Percentiles rank a stretch among this genome's conserved stretches.
phyloP scores from a whole-genome alignment of 371 early-diverging fungal species.

The Circinella minor region DNA sequence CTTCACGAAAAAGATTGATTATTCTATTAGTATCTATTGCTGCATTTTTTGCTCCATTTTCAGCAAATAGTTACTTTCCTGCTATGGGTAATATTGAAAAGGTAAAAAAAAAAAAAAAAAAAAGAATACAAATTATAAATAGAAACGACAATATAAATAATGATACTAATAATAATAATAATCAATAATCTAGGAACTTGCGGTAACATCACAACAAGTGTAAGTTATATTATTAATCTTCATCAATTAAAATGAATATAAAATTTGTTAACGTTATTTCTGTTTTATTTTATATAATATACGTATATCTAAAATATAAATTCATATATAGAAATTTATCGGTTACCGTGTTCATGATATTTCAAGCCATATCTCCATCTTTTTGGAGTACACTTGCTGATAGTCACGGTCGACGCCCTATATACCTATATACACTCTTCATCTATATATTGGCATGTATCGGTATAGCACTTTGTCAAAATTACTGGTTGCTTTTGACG shows the following conservation, averaged over 20 bases:
- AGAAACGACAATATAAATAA: too few relatives aligned
- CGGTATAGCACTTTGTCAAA: conserved; percentile 59
- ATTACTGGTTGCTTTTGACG: conserved; percentile 51
- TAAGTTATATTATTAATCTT: background rate
- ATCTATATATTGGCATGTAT: conserved; percentile 65
- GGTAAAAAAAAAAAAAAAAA: conserved; percentile 9
- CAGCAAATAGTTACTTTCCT: conserved; percentile 33
- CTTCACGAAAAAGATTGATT: conserved; percentile 20
- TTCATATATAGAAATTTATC: conserved; percentile 35
- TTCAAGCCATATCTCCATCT: conserved; percentile 49
- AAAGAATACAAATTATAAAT: background rate
- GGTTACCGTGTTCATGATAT: conserved; percentile 49
- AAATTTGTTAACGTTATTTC: too few relatives aligned
- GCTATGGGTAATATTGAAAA: conserved; percentile 29
- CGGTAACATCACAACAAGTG: conserved; percentile 25
- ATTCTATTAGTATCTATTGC: conserved; percentile 27
- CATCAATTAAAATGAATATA: background rate
- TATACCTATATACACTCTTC: conserved; percentile 62
- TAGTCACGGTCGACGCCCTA: conserved; percentile 64
- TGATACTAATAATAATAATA: too few relatives aligned
- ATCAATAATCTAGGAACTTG: conserved; percentile 8
- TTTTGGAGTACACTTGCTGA: conserved; percentile 75
- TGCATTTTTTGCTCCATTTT: conserved; percentile 32
- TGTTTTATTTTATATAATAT: background rate
- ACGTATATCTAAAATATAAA: too few relatives aligned